These are phyloP conservation scores for Nitzschia inconspicua DNA, from an alignment of 108 stramenopile species.

Conservation along the genomic window DNA sequence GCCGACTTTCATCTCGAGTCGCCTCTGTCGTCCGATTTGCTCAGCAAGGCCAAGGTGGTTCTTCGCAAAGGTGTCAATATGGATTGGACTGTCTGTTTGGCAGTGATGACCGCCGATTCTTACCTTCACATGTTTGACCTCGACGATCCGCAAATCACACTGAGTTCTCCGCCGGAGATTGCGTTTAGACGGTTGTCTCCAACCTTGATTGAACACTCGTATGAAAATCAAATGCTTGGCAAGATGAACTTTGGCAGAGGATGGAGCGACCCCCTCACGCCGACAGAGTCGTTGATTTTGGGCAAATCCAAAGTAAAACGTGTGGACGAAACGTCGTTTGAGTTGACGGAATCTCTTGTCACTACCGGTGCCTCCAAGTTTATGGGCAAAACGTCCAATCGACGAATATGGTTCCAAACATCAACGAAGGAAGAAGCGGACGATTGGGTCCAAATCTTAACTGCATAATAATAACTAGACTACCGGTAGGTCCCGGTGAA, in stretches of 20 bases:
- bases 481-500: not conserved
- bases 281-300: constrained; percentile 63
- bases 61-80: constrained; percentile 49
- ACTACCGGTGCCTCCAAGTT: constrained; percentile 57
- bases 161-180: constrained; percentile 68
- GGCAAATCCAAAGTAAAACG: constrained; percentile 49
- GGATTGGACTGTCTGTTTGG: constrained; percentile 62
- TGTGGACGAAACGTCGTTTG: constrained; percentile 44
- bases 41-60: constrained; percentile 69
- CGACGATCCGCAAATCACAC: constrained; percentile 29
- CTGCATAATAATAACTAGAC: constrained; percentile 2
- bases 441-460: constrained; percentile 53
- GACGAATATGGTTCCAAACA: constrained; percentile 50
- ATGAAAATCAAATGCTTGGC: constrained; percentile 26
- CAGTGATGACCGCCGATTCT: constrained; percentile 61
- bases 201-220: constrained; percentile 50
- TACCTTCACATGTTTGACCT: constrained; percentile 79
- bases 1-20: constrained; percentile 48
- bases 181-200: constrained; percentile 73
- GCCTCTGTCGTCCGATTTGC: constrained; percentile 63
- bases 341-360: constrained; percentile 51
- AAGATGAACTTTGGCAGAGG: constrained; percentile 37
- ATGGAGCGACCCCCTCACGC: constrained; percentile 68
- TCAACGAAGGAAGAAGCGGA: constrained; percentile 51
- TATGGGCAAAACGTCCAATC: constrained; percentile 44